These are phyloP conservation scores for Neoboletus subvelutipes DNA, from an alignment of 768 basidiomycete genomes.

Conservation along the genomic window DNA sequence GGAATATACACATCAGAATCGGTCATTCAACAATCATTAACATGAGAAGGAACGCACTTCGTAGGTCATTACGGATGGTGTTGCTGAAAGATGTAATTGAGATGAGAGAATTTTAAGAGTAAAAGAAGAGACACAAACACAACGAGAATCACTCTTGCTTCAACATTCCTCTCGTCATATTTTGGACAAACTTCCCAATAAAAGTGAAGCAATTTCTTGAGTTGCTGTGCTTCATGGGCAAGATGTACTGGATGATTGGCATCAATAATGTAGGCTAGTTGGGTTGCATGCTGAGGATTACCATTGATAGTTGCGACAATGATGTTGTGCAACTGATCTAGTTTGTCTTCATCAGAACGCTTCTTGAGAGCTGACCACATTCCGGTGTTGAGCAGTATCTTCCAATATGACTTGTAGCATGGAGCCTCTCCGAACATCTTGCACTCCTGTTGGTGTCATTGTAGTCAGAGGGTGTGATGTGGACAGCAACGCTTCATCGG, in stretches of 20 bases:
- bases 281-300: conserved; percentile 56
- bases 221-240: conserved; percentile 91
- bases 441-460: too few species aligned
- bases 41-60: conserved; percentile 50
- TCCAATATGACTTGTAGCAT: too few species aligned
- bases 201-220: conserved; percentile 96
- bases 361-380: too few species aligned
- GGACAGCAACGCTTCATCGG: too few species aligned
- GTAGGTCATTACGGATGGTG: conserved; percentile 95
- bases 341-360: conserved; percentile 96
- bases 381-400: too few species aligned
- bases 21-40: not conserved
- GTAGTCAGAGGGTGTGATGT: too few species aligned
- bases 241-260: conserved; percentile 97
- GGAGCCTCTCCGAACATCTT: too few species aligned
- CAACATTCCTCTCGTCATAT: conserved; percentile 94
- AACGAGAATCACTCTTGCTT: conserved; percentile 99
- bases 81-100: conserved; percentile 53
- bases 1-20: not conserved
- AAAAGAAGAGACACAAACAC: conserved; percentile 59
- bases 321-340: conserved; percentile 94
- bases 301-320: conserved; percentile 94
- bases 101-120: conserved; percentile 7
- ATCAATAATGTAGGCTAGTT: conserved; percentile 88
- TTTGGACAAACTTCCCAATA: conserved; percentile 99